Evolutionary conservation across 768 basidiomycete species (phyloP).

Genomic region (Leccinum rimulosum): DNA sequence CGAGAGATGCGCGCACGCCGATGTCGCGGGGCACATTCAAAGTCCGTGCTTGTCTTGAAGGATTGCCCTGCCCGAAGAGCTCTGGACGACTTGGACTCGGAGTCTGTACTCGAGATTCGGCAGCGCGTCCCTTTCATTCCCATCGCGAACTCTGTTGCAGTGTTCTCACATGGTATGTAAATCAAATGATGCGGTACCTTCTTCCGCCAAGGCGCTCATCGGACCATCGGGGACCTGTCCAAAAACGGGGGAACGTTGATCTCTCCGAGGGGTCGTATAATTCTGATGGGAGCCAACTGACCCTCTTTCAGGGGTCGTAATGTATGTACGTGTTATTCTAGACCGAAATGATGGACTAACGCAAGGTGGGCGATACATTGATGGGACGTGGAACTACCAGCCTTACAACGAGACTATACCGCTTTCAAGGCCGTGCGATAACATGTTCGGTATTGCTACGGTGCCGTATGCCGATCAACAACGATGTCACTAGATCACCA

Average conservation of each 20-base stretch:
- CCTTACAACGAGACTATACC: too few relatives aligned
- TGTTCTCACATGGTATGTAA: conserved; percentile 1
- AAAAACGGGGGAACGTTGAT: not conserved
- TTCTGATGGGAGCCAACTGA: too few relatives aligned
- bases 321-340: too few relatives aligned
- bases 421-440: not conserved
- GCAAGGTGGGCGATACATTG: too few relatives aligned
- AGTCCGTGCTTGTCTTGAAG: not conserved
- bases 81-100: not conserved
- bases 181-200: not conserved
- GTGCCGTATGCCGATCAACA: not conserved
- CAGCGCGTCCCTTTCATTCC: not conserved
- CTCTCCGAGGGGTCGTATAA: not conserved
- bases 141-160: not conserved
- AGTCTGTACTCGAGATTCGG: not conserved
- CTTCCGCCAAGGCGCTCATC: not conserved
- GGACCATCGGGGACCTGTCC: not conserved
- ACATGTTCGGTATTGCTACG: not conserved
- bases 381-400: too few relatives aligned
- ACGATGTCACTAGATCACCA: not conserved
- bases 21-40: too few relatives aligned
- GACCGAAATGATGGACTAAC: too few relatives aligned
- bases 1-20: not conserved
- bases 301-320: too few relatives aligned
- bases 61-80: too few relatives aligned